Conservation (phyloP, 1,284 basidiomycete genomes). For the Marasmius sp. region DNA sequence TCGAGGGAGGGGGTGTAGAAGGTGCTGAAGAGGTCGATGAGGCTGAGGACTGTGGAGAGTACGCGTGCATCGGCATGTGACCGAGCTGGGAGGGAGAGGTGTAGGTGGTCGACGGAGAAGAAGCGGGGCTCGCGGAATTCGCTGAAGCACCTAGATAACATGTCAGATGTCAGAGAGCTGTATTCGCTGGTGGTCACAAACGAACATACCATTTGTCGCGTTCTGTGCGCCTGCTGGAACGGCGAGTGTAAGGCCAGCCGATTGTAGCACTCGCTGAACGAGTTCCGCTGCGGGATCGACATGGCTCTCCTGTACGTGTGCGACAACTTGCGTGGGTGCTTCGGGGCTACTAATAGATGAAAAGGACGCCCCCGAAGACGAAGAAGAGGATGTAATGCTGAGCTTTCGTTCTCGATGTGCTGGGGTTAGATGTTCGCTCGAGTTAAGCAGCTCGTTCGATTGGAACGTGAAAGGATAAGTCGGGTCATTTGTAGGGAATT, state of each 20-base stretch:
- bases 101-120: conserved; percentile 18
- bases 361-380: conserved; percentile 50
- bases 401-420: conserved; percentile 36
- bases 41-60: conserved; percentile 28
- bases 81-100: conserved; percentile 39
- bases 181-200: not conserved
- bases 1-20: conserved; percentile 33
- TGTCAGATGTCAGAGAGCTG: not conserved
- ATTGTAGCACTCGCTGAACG: conserved; percentile 56
- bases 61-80: conserved; percentile 20
- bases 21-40: conserved; percentile 32
- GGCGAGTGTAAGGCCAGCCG: conserved; percentile 61
- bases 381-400: conserved; percentile 45
- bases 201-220: conserved; percentile 21
- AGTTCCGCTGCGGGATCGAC: conserved; percentile 50
- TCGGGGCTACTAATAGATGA: conserved; percentile 38
- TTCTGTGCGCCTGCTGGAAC: conserved; percentile 44
- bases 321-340: conserved; percentile 24
- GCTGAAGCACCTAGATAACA: not conserved
- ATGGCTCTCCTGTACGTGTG: not conserved
- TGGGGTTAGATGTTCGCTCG: conserved; percentile 35
- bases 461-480: conserved; percentile 46
- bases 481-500: conserved; percentile 27
- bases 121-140: not conserved
- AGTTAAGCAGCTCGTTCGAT: conserved; percentile 30